phyloP scores from a whole-genome alignment of 2,329 filamentous ascomycete genomes.

The Trichoderma semiorbis region DNA sequence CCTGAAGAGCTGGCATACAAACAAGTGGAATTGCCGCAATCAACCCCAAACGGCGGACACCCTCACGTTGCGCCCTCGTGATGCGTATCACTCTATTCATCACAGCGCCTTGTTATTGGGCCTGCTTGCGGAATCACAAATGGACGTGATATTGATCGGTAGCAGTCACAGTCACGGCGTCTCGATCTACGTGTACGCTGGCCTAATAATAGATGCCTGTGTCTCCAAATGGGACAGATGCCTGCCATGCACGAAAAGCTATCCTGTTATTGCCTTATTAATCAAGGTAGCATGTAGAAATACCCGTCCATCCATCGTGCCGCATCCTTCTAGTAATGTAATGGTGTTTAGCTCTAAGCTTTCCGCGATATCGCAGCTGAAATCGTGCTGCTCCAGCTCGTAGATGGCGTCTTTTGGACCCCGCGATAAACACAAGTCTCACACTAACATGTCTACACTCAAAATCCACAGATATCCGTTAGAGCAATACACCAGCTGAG shows the following conservation, averaged over 20 bases:
- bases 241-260: neutral
- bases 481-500: neutral
- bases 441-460: neutral
- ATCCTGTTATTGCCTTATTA: neutral
- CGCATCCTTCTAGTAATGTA: neutral
- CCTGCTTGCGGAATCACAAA: neutral
- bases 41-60: slow-evolving; percentile 10
- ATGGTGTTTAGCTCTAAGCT: neutral
- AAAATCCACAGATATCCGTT: neutral
- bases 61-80: slow-evolving; percentile 1
- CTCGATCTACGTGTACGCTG: neutral
- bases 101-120: neutral
- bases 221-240: neutral
- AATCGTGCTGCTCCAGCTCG: neutral
- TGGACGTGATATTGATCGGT: neutral
- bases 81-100: neutral
- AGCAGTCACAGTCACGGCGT: neutral
- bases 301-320: neutral
- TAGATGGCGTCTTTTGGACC: neutral
- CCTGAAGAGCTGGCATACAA: neutral
- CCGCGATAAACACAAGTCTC: neutral
- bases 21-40: neutral
- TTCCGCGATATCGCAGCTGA: slow-evolving; percentile 4
- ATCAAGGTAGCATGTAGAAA: neutral
- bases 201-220: neutral